Conservation (phyloP, 306 rosid species). For the Spatholobus suberectus region DNA sequence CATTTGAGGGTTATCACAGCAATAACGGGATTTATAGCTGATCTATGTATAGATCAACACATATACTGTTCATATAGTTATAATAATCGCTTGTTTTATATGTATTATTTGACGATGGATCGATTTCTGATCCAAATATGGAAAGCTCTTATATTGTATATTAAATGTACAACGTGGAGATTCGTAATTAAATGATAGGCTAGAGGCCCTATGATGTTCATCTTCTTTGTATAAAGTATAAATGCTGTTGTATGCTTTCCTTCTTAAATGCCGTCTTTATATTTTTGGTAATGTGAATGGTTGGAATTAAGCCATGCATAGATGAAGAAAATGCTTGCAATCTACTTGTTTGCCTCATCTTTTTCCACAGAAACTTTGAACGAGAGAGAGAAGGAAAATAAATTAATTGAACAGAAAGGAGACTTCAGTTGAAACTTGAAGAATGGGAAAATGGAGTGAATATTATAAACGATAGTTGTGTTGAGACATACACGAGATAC, state of each 20-base stretch:
- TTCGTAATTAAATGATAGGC: too few species aligned
- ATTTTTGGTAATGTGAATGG: too few species aligned
- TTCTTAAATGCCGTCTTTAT: background rate
- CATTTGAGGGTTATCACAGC: constrained; percentile 23
- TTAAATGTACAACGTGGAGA: too few species aligned
- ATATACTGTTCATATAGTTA: constrained; percentile 32
- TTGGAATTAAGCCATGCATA: too few species aligned
- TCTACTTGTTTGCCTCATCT: background rate
- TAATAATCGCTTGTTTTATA: constrained; percentile 32
- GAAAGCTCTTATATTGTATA: too few species aligned
- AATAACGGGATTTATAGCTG: constrained; percentile 25
- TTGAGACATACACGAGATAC: too few species aligned
- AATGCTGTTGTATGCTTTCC: background rate
- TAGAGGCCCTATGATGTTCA: constrained; percentile 12
- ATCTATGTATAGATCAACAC: too few species aligned
- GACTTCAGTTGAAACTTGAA: constrained; percentile 43
- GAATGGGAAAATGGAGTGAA: constrained; percentile 34
- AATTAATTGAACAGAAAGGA: constrained; percentile 8
- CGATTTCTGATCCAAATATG: constrained; percentile 7
- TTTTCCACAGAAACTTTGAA: constrained; percentile 15
- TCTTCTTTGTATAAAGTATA: background rate
- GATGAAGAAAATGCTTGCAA: constrained; percentile 30
- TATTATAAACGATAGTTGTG: constrained; percentile 33
- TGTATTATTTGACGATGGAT: constrained; percentile 16
- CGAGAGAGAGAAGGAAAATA: background rate